A percentile compares a stretch with the other conserved stretches of the same genome.
phyloP scores from a whole-genome alignment of 2,329 filamentous ascomycete species.

The Hypoxylon sp. region DNA sequence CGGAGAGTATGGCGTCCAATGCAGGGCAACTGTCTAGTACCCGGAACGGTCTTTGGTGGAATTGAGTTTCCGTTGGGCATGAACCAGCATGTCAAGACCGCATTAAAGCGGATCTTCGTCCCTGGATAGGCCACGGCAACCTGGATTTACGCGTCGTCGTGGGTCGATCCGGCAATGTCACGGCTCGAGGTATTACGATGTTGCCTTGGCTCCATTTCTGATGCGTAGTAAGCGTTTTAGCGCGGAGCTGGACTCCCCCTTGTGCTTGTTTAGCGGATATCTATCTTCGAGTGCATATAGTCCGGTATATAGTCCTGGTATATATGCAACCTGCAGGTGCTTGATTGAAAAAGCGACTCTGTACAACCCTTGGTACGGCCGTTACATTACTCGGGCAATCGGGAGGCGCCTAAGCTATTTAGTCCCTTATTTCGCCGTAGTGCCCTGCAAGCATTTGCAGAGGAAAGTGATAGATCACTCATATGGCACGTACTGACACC shows the following conservation, averaged over 20 bases:
- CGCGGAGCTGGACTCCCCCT: constrained; percentile 8
- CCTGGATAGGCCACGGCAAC: constrained; percentile 8
- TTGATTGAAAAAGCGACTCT: constrained; percentile 19
- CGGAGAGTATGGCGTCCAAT: constrained; percentile 7
- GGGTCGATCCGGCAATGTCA: constrained; percentile 20
- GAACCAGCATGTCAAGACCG: constrained; percentile 25
- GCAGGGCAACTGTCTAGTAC: constrained; percentile 12
- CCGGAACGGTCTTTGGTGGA: constrained; percentile 9
- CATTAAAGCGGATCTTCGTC: constrained; percentile 32
- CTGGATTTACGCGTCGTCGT: constrained; percentile 19
- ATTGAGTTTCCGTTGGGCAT: constrained; percentile 20
- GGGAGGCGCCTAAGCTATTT: constrained; percentile 6
- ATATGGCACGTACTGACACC: constrained; percentile 19
- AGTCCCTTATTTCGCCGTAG: constrained; percentile 1
- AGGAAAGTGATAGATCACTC: constrained; percentile 35
- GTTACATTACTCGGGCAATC: constrained; percentile 25
- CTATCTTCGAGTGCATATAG: constrained; percentile 10
- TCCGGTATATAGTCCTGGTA: constrained; percentile 12
- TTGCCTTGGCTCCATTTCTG: constrained; percentile 10
- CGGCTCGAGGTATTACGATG: constrained; percentile 10
- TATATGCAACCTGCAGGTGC: constrained; percentile 18
- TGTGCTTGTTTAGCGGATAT: constrained; percentile 13
- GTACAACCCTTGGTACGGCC: constrained; percentile 25
- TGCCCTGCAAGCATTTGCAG: constrained; percentile 9
- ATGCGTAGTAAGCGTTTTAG: constrained; percentile 28